Evolutionary conservation across 75 land plant species (phyloP), one percentile per base, ranked within the genome.

Genomic region (Picea glauca): DNA sequence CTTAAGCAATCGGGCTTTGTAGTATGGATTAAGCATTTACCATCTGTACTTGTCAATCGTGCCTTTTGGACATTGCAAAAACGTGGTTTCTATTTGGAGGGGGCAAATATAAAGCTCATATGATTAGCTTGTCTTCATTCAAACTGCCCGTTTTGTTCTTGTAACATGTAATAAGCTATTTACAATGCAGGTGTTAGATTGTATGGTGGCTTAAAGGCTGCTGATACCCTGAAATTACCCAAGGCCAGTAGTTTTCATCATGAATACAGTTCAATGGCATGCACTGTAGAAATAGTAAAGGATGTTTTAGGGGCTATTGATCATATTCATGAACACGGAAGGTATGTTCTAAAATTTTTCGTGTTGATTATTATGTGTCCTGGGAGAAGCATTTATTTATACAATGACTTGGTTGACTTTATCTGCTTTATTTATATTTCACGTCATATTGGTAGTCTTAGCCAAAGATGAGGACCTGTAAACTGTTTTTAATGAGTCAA

Each of bases 221-320:
- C 74, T 17, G 82, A 85, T 33, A 26, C 76, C n/a, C 74, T 87
- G 58, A 86, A 81, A n/a, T 78, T 87, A 31, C 88, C 87, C 57
- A 74, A 75, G 63, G 87, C 84, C 6, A 76, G 30, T 13, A 77
- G 76, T 30, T 79, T 78, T 30, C 89, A 87, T 81, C 80, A 78
- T 26, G 89, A 87, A 58, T 87, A 87, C 73, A 82, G 89, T 76
- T 77, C 81, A 26, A 75, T 87, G 78, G 84, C 87, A 17, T 87
- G 89, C 76, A 77, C 89, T 56, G 78, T 87, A 26, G 89, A 85
- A 76, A 74, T 87, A 32, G 89, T 87, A 23, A 78, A 82, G 64
- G 89, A 87, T 78, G 88, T 85, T n/a, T 32, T 76, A 9, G 89
- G 79, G 13, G 89, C 89, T 21, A 78, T 87, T 58, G 76, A 79